phyloP scores from a whole-genome alignment of 192 early-diverging fungal genomes.

The Coemansia sp. region DNA sequence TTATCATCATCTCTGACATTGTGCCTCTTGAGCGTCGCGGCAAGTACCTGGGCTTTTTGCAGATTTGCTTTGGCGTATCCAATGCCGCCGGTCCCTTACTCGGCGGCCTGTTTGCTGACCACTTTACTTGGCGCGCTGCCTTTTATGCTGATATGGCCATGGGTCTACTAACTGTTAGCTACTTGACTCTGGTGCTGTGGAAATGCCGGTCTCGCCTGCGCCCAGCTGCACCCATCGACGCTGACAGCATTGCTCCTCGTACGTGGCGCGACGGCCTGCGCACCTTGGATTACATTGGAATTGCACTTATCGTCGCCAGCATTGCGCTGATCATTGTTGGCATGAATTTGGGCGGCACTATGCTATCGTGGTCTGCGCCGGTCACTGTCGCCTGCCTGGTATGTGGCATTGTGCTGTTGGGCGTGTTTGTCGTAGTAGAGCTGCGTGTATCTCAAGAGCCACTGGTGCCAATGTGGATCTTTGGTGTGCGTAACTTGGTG shows the following conservation, averaged over 20 bases:
- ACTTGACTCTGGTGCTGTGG: slow-evolving; percentile 54
- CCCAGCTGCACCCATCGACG: neutral
- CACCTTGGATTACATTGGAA: slow-evolving; percentile 66
- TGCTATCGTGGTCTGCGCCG: slow-evolving; percentile 56
- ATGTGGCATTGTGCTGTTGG: slow-evolving; percentile 30
- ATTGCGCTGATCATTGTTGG: slow-evolving; percentile 69
- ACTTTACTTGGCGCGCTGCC: slow-evolving; percentile 59
- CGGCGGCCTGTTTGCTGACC: slow-evolving; percentile 61
- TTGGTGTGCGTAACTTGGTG: slow-evolving; percentile 54
- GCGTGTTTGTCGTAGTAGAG: slow-evolving; percentile 67
- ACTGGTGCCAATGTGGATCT: slow-evolving; percentile 68
- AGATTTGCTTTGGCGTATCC: slow-evolving; percentile 57
- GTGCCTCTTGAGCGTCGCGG: slow-evolving; percentile 69
- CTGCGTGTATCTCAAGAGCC: slow-evolving; percentile 45
- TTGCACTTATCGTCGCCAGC: slow-evolving; percentile 54
- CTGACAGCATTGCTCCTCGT: neutral
- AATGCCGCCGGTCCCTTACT: slow-evolving; percentile 59
- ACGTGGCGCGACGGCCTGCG: slow-evolving; percentile 30
- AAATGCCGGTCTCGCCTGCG: slow-evolving; percentile 50
- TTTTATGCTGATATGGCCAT: slow-evolving; percentile 82
- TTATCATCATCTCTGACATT: slow-evolving; percentile 79
- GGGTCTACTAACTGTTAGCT: slow-evolving; percentile 57
- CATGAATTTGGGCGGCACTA: slow-evolving; percentile 73
- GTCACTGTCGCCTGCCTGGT: slow-evolving; percentile 52
- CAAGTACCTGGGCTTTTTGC: slow-evolving; percentile 67